Conservation (phyloP, 2,329 filamentous ascomycete species). For the Paecilomyces niveus region DNA sequence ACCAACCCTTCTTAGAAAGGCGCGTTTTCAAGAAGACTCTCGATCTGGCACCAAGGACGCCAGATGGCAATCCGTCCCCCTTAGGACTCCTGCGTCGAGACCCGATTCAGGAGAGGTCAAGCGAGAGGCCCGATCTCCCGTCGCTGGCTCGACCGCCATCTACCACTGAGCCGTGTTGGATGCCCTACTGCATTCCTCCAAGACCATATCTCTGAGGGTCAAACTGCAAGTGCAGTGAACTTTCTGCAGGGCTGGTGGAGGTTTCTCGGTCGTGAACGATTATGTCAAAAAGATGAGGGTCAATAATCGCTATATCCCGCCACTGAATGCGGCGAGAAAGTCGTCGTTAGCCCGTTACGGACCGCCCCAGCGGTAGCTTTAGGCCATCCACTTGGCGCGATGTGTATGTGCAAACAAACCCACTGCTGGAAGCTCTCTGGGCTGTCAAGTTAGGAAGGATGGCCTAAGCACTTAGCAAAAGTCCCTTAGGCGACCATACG, state of each 20-base stretch:
- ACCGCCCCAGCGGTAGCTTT: neutral
- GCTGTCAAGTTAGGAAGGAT: neutral
- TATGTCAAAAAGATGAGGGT: neutral
- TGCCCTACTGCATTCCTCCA: neutral
- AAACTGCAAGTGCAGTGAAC: neutral
- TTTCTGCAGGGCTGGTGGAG: neutral
- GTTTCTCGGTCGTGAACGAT: neutral
- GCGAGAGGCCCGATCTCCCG: neutral
- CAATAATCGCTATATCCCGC: neutral
- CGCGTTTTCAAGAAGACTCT: neutral
- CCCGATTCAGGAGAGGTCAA: neutral
- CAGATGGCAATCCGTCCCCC: neutral
- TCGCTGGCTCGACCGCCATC: neutral
- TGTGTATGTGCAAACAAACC: neutral
- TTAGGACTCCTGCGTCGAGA: neutral
- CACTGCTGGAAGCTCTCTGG: neutral
- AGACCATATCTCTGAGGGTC: neutral
- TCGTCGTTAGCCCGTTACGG: neutral
- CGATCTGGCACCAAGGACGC: neutral
- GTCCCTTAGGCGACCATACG: neutral
- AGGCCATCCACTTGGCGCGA: neutral
- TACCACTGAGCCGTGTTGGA: neutral
- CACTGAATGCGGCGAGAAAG: neutral
- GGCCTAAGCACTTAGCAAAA: neutral
- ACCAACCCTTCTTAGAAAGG: neutral